Base-by-base conservation (phyloP, 352 stramenopile genomes). In the Saprolegnia diclina region DNA sequence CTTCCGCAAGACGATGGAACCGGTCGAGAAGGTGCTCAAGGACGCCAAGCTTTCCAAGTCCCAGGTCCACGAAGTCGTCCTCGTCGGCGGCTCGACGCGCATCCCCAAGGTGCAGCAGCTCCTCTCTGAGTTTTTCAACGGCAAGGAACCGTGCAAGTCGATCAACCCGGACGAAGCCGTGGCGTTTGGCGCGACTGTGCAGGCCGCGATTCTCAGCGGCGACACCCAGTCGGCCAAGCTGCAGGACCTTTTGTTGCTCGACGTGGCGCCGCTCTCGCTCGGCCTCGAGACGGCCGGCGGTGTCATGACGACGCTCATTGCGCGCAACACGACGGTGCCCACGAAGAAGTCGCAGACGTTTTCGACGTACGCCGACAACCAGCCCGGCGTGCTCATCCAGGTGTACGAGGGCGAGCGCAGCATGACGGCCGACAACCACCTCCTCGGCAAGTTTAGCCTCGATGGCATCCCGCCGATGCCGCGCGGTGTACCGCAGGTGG, bases 1-100 rank as follows among this genome's bases (percentile, higher is more conserved):
- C 72, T 97, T 98, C 81, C 84, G 86, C 70, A 92, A 91, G 78
- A 91, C 79, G 64, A 91, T 95, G 77, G 82, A 90, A 35, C 87
- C 85, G 22, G 88, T 96, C 29, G 59, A 77, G n/a, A 67, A 57
- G 18, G 74, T 79, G 59, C 40, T 79, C 24, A 53, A 46, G 14
- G 74, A 79, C 46, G 50, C 74, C 22, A 74, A 76, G 53, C 50
- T 79, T 24, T 67, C 55, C 32, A 76, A 76, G 64, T 26, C 40
- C 35, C 32, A 79, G 56, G 73, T 79, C 26, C 11, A 78, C 46
- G 75, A 79, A 50, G 52, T 78, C 7, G 73, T 79, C n/a, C 56
- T 79, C 0, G 75, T 79, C 24, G 75, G 75, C 21, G 71, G 75
- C 61, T 82, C 77, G 48, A 82, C 75, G 5, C 77, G 77, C 22